Conservation (phyloP, 305 asterid genomes). For the Salvia sclarea region DNA sequence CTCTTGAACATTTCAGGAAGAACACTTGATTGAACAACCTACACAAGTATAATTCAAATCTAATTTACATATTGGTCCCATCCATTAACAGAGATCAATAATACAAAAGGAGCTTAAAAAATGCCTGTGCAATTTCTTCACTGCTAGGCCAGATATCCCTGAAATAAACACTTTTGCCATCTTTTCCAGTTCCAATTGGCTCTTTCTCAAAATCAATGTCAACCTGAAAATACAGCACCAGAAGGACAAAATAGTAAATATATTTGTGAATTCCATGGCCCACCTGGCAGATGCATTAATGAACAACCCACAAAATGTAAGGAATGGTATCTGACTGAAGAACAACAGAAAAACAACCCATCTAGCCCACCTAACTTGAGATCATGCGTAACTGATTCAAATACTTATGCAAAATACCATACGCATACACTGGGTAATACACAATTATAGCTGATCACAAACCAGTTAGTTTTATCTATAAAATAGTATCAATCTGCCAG, state of each 20-base stretch:
- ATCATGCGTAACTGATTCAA: conserved; percentile 1
- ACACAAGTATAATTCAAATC: conserved; percentile 17
- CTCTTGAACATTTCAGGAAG: conserved; percentile 93
- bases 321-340: background rate
- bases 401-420: background rate
- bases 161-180: conserved; percentile 72
- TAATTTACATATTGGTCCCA: background rate
- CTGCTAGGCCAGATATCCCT: conserved; percentile 86
- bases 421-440: background rate
- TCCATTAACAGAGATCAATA: background rate
- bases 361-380: background rate
- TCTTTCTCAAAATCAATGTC: conserved; percentile 89
- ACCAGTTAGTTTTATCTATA: too few relatives aligned
- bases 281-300: conserved; percentile 1
- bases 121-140: conserved; percentile 86
- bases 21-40: conserved; percentile 92
- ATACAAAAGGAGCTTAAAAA: conserved; percentile 14
- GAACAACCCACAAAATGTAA: background rate
- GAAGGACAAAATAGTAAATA: background rate
- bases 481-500: background rate
- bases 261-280: background rate
- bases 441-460: conserved; percentile 5
- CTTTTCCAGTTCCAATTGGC: conserved; percentile 85
- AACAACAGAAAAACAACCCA: conserved; percentile 7
- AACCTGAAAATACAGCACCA: conserved; percentile 49